These are phyloP conservation scores for Pythium aquatile DNA, from an alignment of 352 stramenopile species.

Conservation along the genomic window DNA sequence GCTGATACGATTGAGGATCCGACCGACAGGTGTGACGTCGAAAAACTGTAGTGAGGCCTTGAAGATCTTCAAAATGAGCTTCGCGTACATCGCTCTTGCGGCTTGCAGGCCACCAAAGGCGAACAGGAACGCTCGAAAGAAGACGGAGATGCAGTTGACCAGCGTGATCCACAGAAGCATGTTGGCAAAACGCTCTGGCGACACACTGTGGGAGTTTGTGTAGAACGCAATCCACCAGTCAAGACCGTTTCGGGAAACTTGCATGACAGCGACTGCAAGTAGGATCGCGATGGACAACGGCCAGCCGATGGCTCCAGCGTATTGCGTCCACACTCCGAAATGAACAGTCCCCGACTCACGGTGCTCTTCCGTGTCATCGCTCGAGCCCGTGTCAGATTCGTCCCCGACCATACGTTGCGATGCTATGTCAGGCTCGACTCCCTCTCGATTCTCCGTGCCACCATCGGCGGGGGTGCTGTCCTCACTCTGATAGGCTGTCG, in stretches of 20 bases:
- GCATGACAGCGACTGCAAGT: conserved; percentile 61
- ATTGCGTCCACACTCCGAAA: conserved; percentile 60
- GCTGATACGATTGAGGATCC: conserved; percentile 77
- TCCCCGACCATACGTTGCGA: not conserved
- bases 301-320: conserved; percentile 53
- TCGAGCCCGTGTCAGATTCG: not conserved
- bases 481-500: not conserved
- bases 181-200: conserved; percentile 46
- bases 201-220: conserved; percentile 57
- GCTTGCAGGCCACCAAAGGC: conserved; percentile 74
- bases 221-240: conserved; percentile 87
- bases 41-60: conserved; percentile 64
- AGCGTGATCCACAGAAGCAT: conserved; percentile 63
- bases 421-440: not conserved
- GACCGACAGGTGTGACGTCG: conserved; percentile 58
- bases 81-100: conserved; percentile 55
- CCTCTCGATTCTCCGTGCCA: not conserved
- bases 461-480: not conserved
- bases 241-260: conserved; percentile 72
- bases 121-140: conserved; percentile 85
- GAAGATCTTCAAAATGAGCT: conserved; percentile 57
- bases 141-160: conserved; percentile 64
- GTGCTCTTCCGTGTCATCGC: conserved; percentile 37
- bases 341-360: conserved; percentile 57
- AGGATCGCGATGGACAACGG: conserved; percentile 47